Evolutionary conservation across 2,329 filamentous ascomycete genomes (phyloP).

Genomic region (Neofusicoccum laricinum): DNA sequence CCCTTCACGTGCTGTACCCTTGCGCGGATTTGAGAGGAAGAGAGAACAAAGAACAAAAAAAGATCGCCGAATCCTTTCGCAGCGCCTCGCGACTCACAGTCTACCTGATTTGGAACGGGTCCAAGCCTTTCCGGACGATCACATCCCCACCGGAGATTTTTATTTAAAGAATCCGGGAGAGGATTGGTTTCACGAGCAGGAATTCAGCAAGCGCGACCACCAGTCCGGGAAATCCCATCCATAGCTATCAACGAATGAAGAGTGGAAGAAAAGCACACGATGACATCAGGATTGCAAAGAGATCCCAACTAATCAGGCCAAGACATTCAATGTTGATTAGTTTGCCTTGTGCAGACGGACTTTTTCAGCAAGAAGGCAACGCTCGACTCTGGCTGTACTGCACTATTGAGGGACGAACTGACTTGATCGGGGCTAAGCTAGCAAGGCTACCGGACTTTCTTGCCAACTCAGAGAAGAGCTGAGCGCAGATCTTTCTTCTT

Average conservation of each 20-base stretch:
- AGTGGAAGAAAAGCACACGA: background rate
- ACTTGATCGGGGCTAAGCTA: too few relatives aligned
- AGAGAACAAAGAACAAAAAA: background rate
- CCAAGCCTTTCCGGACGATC: background rate
- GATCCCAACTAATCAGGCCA: background rate
- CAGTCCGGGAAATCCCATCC: background rate
- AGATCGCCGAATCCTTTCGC: background rate
- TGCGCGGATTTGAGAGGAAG: background rate
- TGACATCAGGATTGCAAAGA: background rate
- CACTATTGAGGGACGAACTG: background rate
- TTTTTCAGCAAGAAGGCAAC: background rate
- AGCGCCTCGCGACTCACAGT: background rate
- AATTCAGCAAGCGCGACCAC: background rate
- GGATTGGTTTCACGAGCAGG: background rate
- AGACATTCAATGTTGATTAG: background rate
- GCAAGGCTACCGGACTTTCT: too few relatives aligned
- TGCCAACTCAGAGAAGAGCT: too few relatives aligned
- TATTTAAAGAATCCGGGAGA: background rate
- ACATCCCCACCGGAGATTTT: background rate
- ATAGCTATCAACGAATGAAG: background rate
- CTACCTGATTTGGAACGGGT: background rate
- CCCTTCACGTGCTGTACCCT: background rate
- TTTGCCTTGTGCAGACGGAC: background rate
- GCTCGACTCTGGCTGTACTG: background rate
- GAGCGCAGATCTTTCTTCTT: background rate